A percentile compares a stretch with the other conserved stretches of the same genome.
Evolutionary conservation across 306 rosid genomes (phyloP).

Genomic region (Albizia julibrissin): DNA sequence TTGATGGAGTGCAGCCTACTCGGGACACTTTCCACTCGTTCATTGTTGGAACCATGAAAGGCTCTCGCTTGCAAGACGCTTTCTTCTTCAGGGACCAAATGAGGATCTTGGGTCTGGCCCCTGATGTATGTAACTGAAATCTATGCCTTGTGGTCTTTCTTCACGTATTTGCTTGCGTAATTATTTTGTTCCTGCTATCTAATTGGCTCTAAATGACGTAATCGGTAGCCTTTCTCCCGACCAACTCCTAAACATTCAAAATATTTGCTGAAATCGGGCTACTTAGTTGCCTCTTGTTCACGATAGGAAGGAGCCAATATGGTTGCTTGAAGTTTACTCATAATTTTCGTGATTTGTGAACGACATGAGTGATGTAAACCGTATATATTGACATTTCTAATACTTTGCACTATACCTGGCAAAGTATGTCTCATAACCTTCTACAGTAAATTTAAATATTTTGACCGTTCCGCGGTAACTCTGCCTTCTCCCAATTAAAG

Average conservation of each 20-base stretch:
- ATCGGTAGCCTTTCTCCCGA: conserved; percentile 10
- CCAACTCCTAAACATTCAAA: conserved; percentile 6
- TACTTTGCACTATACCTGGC: background rate
- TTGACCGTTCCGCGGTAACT: background rate
- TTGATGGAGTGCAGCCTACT: conserved; percentile 91
- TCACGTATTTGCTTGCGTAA: background rate
- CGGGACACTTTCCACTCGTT: conserved; percentile 81
- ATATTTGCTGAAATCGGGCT: background rate
- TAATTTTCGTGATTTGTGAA: background rate
- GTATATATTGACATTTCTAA: background rate
- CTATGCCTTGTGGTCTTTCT: background rate
- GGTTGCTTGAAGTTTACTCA: conserved; percentile 1
- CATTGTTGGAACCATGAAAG: conserved; percentile 76
- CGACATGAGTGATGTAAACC: conserved; percentile 15
- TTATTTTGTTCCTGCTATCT: background rate
- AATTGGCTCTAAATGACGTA: conserved; percentile 9
- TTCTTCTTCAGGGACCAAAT: conserved; percentile 80
- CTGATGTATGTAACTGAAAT: conserved; percentile 62
- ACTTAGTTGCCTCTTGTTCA: background rate
- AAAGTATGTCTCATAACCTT: background rate
- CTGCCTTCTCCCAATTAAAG: background rate
- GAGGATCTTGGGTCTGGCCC: conserved; percentile 81
- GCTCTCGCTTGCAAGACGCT: conserved; percentile 73
- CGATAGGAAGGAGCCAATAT: background rate
- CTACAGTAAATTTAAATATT: background rate